phyloP scores from a whole-genome alignment of 2,329 filamentous ascomycete species.

The Neofusicoccum ribis region DNA sequence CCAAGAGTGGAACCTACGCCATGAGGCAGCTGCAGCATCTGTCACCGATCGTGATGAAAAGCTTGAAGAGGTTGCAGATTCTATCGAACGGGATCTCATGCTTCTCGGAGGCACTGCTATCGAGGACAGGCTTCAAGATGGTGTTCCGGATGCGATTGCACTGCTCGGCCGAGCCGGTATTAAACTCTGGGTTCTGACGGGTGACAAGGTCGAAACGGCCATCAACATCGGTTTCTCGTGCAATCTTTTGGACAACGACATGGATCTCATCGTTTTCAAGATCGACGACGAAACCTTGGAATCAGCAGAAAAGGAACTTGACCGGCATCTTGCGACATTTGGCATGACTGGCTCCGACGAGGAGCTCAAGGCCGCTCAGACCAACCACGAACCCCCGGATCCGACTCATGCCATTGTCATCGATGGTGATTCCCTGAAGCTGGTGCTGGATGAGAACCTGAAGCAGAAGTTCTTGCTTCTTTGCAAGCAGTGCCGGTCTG shows the following conservation, averaged over 20 bases:
- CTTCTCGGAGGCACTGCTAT: slow-evolving; percentile 94
- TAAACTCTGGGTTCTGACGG: slow-evolving; percentile 97
- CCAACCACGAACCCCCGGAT: slow-evolving; percentile 81
- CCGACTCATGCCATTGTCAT: slow-evolving; percentile 92
- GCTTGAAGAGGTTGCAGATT: slow-evolving; percentile 82
- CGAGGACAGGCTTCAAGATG: slow-evolving; percentile 94
- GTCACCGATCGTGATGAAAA: slow-evolving; percentile 89
- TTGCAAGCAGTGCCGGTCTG: slow-evolving; percentile 95
- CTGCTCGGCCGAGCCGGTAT: slow-evolving; percentile 90
- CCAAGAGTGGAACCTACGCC: slow-evolving; percentile 76
- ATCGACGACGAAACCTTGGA: slow-evolving; percentile 71
- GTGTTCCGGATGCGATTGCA: slow-evolving; percentile 92
- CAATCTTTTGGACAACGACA: slow-evolving; percentile 94
- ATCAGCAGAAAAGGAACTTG: slow-evolving; percentile 68
- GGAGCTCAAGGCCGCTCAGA: slow-evolving; percentile 75
- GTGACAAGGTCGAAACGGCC: slow-evolving; percentile 97
- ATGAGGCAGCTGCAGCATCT: slow-evolving; percentile 82
- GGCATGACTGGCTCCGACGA: slow-evolving; percentile 80
- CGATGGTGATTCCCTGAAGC: slow-evolving; percentile 88
- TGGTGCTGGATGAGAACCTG: slow-evolving; percentile 77
- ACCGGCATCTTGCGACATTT: slow-evolving; percentile 72
- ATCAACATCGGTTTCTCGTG: slow-evolving; percentile 99
- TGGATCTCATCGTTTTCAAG: slow-evolving; percentile 93
- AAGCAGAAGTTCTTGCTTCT: slow-evolving; percentile 92
- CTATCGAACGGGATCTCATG: slow-evolving; percentile 85